Conservation (phyloP, 768 basidiomycete genomes). For the Leucosporidium scottii region DNA sequence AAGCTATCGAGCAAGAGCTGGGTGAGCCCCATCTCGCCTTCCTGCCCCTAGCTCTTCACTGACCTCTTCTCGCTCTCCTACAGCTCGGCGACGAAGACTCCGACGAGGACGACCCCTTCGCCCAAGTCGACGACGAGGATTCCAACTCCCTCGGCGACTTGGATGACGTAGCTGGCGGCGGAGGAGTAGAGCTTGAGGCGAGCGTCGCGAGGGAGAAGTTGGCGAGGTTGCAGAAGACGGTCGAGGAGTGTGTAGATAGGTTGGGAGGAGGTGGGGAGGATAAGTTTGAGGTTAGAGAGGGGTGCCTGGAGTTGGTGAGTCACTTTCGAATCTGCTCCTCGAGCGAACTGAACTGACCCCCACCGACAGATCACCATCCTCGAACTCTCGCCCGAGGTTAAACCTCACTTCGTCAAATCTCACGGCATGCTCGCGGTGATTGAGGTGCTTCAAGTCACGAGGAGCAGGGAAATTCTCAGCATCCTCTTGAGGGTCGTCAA, state of each 20-base stretch:
- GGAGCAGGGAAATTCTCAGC: slow-evolving; percentile 75
- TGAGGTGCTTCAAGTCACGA: slow-evolving; percentile 81
- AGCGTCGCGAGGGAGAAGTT: slow-evolving; percentile 90
- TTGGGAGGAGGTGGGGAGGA: slow-evolving; percentile 42
- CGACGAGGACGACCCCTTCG: slow-evolving; percentile 94
- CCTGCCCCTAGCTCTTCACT: not conserved
- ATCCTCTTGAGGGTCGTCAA: slow-evolving; percentile 85
- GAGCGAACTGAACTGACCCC: slow-evolving; percentile 49
- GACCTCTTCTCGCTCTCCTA: not conserved
- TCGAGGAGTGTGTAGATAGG: too few relatives aligned
- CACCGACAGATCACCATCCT: slow-evolving; percentile 48
- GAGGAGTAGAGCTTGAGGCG: slow-evolving; percentile 64
- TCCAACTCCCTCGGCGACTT: too few relatives aligned
- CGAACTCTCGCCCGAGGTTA: slow-evolving; percentile 74
- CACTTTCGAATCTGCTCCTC: slow-evolving; percentile 56
- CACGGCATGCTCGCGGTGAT: slow-evolving; percentile 94
- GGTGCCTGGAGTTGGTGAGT: slow-evolving; percentile 78
- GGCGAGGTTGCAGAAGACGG: slow-evolving; percentile 44
- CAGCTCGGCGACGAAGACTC: slow-evolving; percentile 71
- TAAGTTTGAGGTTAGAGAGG: slow-evolving; percentile 65
- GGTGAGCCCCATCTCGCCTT: slow-evolving; percentile 45
- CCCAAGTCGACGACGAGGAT: slow-evolving; percentile 55
- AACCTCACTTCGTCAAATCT: slow-evolving; percentile 74
- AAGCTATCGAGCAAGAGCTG: slow-evolving; percentile 82
- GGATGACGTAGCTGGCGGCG: slow-evolving; percentile 17